phyloP scores from a whole-genome alignment of 192 early-diverging fungal genomes.

The Linderina pennispora region DNA sequence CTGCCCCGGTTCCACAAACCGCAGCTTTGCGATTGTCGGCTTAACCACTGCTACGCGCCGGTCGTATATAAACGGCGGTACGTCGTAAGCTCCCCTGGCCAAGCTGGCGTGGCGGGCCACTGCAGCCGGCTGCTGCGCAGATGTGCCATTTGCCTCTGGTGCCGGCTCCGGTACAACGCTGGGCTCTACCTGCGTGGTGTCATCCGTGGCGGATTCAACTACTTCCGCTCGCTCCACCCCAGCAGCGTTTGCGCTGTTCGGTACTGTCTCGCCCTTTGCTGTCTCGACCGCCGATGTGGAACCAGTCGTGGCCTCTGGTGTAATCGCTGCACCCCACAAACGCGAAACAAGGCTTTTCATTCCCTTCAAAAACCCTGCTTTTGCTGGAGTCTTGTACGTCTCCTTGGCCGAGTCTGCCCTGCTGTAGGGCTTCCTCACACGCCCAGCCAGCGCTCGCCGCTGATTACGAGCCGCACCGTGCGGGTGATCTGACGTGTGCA shows the following conservation, averaged over 20 bases:
- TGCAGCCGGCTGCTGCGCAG: no score
- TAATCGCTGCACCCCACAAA: conserved; percentile 37
- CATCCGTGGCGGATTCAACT: neutral
- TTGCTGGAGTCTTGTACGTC: conserved; percentile 13
- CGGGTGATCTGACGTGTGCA: no score
- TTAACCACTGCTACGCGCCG: no score
- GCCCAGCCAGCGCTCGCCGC: conserved; percentile 31
- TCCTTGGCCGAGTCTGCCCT: conserved; percentile 4
- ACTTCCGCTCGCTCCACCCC: neutral
- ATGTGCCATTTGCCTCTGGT: no score
- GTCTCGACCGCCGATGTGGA: neutral
- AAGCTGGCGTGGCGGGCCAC: no score
- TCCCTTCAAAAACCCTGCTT: conserved; percentile 32
- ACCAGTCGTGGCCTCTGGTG: conserved; percentile 7
- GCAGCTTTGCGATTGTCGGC: no score
- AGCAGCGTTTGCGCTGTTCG: neutral
- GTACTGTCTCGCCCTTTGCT: neutral
- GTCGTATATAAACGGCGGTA: no score
- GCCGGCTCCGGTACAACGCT: no score
- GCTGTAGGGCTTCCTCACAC: conserved; percentile 34
- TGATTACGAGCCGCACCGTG: conserved; percentile 32
- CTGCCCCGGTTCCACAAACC: no score
- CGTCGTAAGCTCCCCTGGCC: no score
- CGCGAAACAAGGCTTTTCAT: conserved; percentile 42
- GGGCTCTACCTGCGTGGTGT: neutral